Evolutionary conservation across 768 basidiomycete species (phyloP).

Genomic region (Macrolepiota dolichaula): DNA sequence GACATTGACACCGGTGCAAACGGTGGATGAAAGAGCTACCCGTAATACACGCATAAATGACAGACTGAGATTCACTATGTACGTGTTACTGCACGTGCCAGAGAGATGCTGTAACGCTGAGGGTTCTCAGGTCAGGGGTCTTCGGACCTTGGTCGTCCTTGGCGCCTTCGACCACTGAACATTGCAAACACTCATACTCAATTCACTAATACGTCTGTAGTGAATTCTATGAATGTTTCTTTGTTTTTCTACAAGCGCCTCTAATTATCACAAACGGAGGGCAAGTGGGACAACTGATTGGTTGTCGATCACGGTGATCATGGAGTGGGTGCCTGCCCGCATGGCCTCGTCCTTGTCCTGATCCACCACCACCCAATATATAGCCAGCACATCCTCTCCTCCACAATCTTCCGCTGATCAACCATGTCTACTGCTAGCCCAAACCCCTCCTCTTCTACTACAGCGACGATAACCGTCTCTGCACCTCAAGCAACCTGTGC

Average conservation of each 20-base stretch:
- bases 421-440: not conserved
- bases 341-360: not conserved
- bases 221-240: not conserved
- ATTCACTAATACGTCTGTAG: no score
- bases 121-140: no score
- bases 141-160: no score
- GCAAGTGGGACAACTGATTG: constrained; percentile 1
- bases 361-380: not conserved
- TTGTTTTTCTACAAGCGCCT: not conserved
- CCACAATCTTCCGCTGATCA: not conserved
- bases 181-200: no score
- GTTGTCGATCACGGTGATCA: constrained; percentile 8
- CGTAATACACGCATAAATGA: no score
- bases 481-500: constrained; percentile 23
- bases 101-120: no score
- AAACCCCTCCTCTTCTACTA: not conserved
- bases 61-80: no score
- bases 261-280: not conserved
- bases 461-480: constrained; percentile 1
- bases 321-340: constrained; percentile 7
- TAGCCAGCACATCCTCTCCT: not conserved
- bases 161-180: no score
- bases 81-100: no score
- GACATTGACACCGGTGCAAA: no score
- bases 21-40: no score